Evolutionary conservation across 208 protist genomes (phyloP).

Genomic region (Trypanosoma scelopori): DNA sequence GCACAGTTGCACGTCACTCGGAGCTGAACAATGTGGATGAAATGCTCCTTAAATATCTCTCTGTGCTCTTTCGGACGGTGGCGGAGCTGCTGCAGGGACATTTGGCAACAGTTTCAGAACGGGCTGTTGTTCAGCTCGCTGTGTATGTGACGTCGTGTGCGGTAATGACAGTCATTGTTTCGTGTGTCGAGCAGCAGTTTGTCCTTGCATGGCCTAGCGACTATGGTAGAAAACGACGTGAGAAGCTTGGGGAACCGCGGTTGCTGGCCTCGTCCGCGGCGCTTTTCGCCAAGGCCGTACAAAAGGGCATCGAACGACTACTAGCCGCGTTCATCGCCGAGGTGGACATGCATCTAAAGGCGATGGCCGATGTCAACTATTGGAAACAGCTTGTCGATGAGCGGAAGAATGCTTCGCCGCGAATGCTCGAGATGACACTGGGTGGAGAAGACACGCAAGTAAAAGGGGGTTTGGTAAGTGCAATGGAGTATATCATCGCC

Average conservation of each 20-base stretch:
- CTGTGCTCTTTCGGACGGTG: constrained; percentile 84
- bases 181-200: constrained; percentile 88
- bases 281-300: constrained; percentile 69
- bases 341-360: constrained; percentile 56
- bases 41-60: constrained; percentile 90
- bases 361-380: constrained; percentile 48
- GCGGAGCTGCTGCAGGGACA: constrained; percentile 66
- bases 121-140: constrained; percentile 61
- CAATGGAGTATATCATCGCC: constrained; percentile 68
- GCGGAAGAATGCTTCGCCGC: constrained; percentile 27
- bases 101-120: constrained; percentile 33
- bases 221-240: constrained; percentile 46
- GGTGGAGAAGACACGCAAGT: constrained; percentile 5
- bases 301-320: constrained; percentile 77
- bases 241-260: constrained; percentile 68
- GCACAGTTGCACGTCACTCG: constrained; percentile 68
- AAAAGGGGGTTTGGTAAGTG: constrained; percentile 46
- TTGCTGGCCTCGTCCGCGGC: constrained; percentile 64
- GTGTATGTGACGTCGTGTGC: constrained; percentile 82
- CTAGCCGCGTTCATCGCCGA: constrained; percentile 60
- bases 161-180: constrained; percentile 74
- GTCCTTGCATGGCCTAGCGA: constrained; percentile 75
- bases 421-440: background rate
- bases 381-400: constrained; percentile 66
- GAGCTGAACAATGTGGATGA: constrained; percentile 91